These are phyloP conservation scores for Closterium sp. DNA, from an alignment of 139 green algal species.

Conservation along the genomic window DNA sequence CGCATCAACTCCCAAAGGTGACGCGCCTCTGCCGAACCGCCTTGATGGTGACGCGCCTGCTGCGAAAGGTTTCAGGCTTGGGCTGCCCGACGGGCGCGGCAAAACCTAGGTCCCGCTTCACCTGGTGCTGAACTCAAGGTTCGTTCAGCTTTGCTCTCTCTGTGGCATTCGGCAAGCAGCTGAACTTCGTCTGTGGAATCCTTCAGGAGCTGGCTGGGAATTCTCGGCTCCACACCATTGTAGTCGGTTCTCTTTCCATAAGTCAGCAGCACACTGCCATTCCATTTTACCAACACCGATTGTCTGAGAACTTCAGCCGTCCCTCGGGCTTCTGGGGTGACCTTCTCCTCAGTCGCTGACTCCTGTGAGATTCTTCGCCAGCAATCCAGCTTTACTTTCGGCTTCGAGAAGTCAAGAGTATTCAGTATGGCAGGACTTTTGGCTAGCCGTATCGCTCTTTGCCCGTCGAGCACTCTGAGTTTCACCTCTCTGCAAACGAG, in stretches of 20 bases:
- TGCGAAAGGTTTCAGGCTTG: not conserved
- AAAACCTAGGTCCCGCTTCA: not conserved
- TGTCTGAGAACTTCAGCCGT: too few relatives aligned
- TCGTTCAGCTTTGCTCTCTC: not conserved
- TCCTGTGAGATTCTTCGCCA: not conserved
- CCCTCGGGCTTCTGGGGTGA: too few relatives aligned
- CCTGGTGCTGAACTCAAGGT: not conserved
- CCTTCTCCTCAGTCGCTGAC: too few relatives aligned
- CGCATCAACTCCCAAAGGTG: not conserved
- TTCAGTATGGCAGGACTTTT: not conserved
- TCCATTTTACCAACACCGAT: too few relatives aligned
- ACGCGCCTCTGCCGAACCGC: not conserved
- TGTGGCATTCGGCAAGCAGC: not conserved
- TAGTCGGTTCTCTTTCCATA: too few relatives aligned
- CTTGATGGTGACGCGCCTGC: not conserved
- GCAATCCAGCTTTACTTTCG: not conserved
- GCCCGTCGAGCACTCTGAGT: not conserved
- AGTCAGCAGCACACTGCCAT: too few relatives aligned
- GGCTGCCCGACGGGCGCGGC: too few relatives aligned
- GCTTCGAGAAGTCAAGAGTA: not conserved
- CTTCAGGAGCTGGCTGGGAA: not conserved
- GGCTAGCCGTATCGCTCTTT: not conserved
- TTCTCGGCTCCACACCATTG: too few relatives aligned
- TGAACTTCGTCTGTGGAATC: not conserved
- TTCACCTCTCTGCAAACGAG: not conserved